These are phyloP conservation scores for Lipomyces mesembrius DNA, from an alignment of 805 yeast species.

Conservation along the genomic window DNA sequence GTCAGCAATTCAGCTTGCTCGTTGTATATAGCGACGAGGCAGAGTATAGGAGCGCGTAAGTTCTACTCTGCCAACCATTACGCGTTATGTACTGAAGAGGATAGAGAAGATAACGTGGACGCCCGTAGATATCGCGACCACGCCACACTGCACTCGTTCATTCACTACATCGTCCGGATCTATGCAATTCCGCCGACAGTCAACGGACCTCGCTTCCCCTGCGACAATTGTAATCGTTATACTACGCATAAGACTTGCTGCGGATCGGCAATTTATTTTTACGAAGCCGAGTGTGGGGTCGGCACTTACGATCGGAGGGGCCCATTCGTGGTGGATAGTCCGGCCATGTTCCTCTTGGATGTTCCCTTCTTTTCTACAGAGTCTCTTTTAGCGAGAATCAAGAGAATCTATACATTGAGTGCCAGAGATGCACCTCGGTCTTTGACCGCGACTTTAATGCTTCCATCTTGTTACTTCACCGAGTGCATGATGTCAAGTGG, in stretches of 20 bases:
- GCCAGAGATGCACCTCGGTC: no score
- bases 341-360: conserved; percentile 22
- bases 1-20: conserved; percentile 6
- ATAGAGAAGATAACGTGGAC: conserved; percentile 16
- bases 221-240: conserved; percentile 12
- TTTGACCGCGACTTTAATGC: no score
- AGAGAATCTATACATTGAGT: no score
- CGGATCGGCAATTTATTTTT: not conserved
- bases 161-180: not conserved
- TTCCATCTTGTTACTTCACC: no score
- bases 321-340: conserved; percentile 24
- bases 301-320: conserved; percentile 16
- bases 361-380: no score
- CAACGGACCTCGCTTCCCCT: conserved; percentile 6
- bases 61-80: not conserved
- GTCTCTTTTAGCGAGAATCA: no score
- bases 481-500: no score
- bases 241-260: conserved; percentile 6
- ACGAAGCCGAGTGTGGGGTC: conserved; percentile 2
- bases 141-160: conserved; percentile 6
- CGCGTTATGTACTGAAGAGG: not conserved
- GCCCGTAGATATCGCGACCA: conserved; percentile 6
- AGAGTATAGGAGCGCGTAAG: conserved; percentile 4
- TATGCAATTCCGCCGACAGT: conserved; percentile 8
- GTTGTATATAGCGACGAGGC: conserved; percentile 15